Percentiles rank a stretch among this genome's conserved stretches.
Evolutionary conservation across 2,329 filamentous ascomycete species (phyloP).

Genomic region (Colletotrichum tanaceti): DNA sequence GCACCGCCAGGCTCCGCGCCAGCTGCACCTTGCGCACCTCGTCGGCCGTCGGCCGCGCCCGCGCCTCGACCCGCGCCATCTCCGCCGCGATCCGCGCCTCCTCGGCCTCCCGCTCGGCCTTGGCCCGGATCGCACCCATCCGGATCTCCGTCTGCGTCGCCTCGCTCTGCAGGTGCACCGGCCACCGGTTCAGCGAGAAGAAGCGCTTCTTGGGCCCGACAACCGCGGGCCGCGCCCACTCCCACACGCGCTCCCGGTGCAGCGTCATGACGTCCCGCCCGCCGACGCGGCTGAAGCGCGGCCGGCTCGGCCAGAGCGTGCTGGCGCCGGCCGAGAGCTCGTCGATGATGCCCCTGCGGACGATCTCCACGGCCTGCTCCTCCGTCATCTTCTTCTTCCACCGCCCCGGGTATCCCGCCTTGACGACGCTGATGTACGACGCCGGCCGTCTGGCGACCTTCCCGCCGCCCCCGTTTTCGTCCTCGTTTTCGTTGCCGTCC

Average conservation of each 20-base stretch:
- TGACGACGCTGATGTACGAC: constrained; percentile 48
- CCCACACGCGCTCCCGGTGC: constrained; percentile 51
- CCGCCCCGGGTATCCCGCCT: constrained; percentile 47
- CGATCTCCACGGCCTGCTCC: constrained; percentile 32
- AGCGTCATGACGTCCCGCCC: constrained; percentile 40
- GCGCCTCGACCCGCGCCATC: constrained; percentile 3
- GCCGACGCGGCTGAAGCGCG: constrained; percentile 43
- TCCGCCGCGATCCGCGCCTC: neutral
- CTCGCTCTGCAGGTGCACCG: constrained; percentile 53
- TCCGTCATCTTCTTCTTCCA: constrained; percentile 33
- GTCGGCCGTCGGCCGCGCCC: constrained; percentile 8
- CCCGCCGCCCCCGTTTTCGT: neutral
- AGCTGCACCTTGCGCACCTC: constrained; percentile 4
- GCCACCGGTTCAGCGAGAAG: constrained; percentile 63
- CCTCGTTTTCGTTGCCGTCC: no score
- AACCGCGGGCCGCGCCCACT: constrained; percentile 48
- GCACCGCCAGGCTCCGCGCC: constrained; percentile 61
- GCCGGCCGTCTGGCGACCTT: constrained; percentile 38
- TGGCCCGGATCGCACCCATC: constrained; percentile 4
- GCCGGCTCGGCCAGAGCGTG: constrained; percentile 55
- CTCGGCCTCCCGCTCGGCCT: constrained; percentile 1
- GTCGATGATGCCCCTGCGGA: constrained; percentile 54
- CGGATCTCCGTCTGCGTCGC: constrained; percentile 47
- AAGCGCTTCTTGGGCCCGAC: constrained; percentile 48
- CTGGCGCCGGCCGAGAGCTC: constrained; percentile 58